phyloP scores from a whole-genome alignment of 768 basidiomycete genomes.

The Collybiopsis confluens region DNA sequence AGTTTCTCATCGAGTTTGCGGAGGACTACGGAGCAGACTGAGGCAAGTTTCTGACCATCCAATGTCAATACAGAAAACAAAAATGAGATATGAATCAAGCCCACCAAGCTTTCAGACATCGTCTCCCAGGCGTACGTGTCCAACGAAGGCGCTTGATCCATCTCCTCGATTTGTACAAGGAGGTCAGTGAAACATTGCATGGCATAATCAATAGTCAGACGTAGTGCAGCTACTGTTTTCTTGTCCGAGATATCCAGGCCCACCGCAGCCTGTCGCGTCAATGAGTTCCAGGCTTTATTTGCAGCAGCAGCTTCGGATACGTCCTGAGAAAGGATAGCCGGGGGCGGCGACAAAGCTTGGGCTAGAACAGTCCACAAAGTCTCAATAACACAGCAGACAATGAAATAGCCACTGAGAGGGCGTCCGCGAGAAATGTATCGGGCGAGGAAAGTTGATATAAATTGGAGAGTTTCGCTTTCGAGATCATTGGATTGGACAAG shows the following conservation, averaged over 20 bases:
- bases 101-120: conserved; percentile 83
- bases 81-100: conserved; percentile 16
- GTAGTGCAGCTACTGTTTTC: conserved; percentile 36
- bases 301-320: conserved; percentile 75
- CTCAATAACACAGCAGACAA: conserved; percentile 86
- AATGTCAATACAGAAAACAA: not conserved
- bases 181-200: conserved; percentile 78
- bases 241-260: conserved; percentile 33
- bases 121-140: conserved; percentile 94
- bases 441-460: conserved; percentile 65
- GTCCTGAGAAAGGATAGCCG: conserved; percentile 19
- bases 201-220: conserved; percentile 51
- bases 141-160: conserved; percentile 72
- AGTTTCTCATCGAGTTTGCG: conserved; percentile 66
- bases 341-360: conserved; percentile 49
- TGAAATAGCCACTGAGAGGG: conserved; percentile 82
- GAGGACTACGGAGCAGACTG: conserved; percentile 73
- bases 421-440: conserved; percentile 74
- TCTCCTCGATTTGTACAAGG: conserved; percentile 72
- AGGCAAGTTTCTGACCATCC: conserved; percentile 74
- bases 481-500: conserved; percentile 53
- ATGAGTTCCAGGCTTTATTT: conserved; percentile 72
- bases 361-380: conserved; percentile 82
- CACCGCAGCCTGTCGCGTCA: conserved; percentile 52
- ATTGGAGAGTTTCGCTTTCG: conserved; percentile 45